Evolutionary conservation across 2,329 filamentous ascomycete species (phyloP).

Genomic region (Exophiala calicioides): DNA sequence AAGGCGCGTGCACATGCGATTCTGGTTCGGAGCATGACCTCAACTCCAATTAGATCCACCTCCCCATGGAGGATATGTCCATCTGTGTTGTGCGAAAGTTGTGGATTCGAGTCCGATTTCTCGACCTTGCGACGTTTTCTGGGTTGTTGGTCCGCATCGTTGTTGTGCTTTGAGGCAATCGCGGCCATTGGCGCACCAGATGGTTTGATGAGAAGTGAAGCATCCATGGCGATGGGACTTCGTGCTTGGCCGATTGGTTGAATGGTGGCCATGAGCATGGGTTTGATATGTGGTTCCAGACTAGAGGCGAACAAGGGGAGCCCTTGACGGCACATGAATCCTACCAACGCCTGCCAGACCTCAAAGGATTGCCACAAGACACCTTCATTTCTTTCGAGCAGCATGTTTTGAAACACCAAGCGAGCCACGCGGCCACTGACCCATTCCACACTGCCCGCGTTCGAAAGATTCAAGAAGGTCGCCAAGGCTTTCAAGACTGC

Average conservation of each 20-base stretch:
- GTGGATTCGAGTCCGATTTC: slow-evolving; percentile 71
- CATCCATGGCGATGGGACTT: slow-evolving; percentile 90
- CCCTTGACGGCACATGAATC: slow-evolving; percentile 56
- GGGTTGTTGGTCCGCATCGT: slow-evolving; percentile 45
- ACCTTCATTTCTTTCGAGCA: slow-evolving; percentile 85
- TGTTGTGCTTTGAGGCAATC: slow-evolving; percentile 40
- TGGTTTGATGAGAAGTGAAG: slow-evolving; percentile 83
- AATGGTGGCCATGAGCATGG: slow-evolving; percentile 80
- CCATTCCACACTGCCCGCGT: slow-evolving; percentile 80
- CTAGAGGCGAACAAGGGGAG: slow-evolving; percentile 65
- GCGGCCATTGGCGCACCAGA: slow-evolving; percentile 79
- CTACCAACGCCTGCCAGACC: slow-evolving; percentile 69
- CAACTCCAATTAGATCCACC: slow-evolving; percentile 87
- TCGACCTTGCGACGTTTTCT: slow-evolving; percentile 72
- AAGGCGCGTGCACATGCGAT: slow-evolving; percentile 85
- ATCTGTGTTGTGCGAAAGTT: slow-evolving; percentile 88
- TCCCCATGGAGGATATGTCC: slow-evolving; percentile 98
- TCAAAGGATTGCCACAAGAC: slow-evolving; percentile 82
- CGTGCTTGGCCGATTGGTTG: slow-evolving; percentile 91
- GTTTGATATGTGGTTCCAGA: slow-evolving; percentile 72
- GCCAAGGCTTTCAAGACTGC: slow-evolving; percentile 89
- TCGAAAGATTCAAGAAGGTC: slow-evolving; percentile 87
- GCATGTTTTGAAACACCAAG: slow-evolving; percentile 89
- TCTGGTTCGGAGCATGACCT: slow-evolving; percentile 83
- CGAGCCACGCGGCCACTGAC: slow-evolving; percentile 85